Conservation (phyloP, 179 eudicot species). For the Pouteria campechiana region DNA sequence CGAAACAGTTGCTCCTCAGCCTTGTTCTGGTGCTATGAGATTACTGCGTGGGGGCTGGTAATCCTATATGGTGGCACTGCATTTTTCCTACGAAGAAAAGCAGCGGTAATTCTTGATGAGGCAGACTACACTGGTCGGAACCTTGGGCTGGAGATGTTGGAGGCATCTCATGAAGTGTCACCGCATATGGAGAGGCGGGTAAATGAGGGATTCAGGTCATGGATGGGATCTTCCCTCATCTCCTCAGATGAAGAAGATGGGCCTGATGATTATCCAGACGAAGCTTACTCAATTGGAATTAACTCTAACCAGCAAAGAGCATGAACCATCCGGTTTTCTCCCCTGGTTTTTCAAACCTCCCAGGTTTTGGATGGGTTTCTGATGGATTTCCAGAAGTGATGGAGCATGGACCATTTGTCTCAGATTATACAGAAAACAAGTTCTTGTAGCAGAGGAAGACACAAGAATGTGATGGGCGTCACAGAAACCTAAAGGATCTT, state of each 20-base stretch:
- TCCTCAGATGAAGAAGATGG: slow-evolving; percentile 80
- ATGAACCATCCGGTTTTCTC: too few relatives aligned
- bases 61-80: slow-evolving; percentile 66
- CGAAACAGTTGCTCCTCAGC: slow-evolving; percentile 88
- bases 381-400: too few relatives aligned
- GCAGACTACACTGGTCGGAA: slow-evolving; percentile 35
- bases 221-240: slow-evolving; percentile 92
- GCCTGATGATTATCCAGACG: slow-evolving; percentile 30
- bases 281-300: slow-evolving; percentile 9
- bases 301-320: slow-evolving; percentile 25
- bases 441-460: too few relatives aligned
- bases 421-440: too few relatives aligned
- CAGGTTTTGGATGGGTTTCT: too few relatives aligned
- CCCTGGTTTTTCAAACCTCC: too few relatives aligned
- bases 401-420: too few relatives aligned
- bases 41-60: slow-evolving; percentile 82
- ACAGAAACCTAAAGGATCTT: too few relatives aligned
- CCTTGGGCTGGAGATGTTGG: slow-evolving; percentile 81
- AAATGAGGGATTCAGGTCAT: slow-evolving; percentile 74
- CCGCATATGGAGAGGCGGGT: slow-evolving; percentile 80
- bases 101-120: slow-evolving; percentile 57
- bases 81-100: slow-evolving; percentile 59
- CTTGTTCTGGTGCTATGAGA: slow-evolving; percentile 94
- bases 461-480: too few relatives aligned
- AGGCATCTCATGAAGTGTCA: slow-evolving; percentile 43